A percentile compares a stretch with the other conserved stretches of the same genome.
phyloP scores from a whole-genome alignment of 768 basidiomycete species.

The Clitopilus hobsonii region DNA sequence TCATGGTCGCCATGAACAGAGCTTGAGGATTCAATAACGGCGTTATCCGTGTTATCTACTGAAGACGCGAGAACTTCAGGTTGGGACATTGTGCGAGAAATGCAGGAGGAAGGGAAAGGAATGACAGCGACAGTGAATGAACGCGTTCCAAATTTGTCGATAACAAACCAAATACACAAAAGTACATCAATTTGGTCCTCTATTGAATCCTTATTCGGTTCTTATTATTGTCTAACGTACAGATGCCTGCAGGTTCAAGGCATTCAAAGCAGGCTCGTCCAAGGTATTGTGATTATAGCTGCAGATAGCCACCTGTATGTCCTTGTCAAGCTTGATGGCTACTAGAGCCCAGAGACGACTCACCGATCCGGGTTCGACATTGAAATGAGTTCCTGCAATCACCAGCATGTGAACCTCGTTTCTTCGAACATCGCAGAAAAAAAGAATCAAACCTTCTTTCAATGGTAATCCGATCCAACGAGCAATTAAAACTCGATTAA shows the following conservation, averaged over 20 bases:
- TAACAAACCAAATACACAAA: not conserved
- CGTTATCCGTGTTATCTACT: not conserved
- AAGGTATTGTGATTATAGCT: conserved; percentile 82
- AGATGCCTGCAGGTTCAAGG: conserved; percentile 61
- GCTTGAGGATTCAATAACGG: not conserved
- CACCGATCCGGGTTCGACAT: conserved; percentile 82
- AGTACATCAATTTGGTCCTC: not conserved
- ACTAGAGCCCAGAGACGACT: no score
- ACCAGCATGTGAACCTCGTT: not conserved
- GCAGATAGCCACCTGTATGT: conserved; percentile 63
- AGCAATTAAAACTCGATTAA: conserved; percentile 70
- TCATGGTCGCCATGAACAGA: conserved; percentile 30
- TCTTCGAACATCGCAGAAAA: no score
- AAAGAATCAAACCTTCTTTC: conserved; percentile 23
- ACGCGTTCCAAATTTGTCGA: not conserved
- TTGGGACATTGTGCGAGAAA: not conserved
- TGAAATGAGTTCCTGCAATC: conserved; percentile 64
- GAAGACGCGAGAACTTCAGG: not conserved
- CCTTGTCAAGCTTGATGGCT: no score
- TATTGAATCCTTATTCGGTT: not conserved
- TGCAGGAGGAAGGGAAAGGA: not conserved
- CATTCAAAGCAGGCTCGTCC: conserved; percentile 73
- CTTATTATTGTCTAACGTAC: conserved; percentile 12
- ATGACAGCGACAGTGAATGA: not conserved
- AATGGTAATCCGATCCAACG: conserved; percentile 79